Evolutionary conservation across 1,284 basidiomycete genomes (phyloP).

Genomic region (Cystobasidium pallidum): DNA sequence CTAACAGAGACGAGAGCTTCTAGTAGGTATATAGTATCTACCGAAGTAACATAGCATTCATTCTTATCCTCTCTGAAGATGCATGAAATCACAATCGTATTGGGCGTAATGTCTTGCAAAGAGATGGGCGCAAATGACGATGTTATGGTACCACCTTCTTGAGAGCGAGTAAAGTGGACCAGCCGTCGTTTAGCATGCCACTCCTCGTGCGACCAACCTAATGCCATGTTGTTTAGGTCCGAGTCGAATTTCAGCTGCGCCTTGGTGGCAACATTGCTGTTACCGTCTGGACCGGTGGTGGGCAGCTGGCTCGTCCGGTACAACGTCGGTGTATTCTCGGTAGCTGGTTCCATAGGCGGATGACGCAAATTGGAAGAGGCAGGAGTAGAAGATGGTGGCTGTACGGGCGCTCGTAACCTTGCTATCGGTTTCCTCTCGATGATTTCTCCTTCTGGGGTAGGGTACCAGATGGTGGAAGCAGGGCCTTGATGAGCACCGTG

Average conservation of each 20-base stretch:
- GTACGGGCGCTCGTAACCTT: slow-evolving; percentile 8
- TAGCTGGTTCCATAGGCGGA: slow-evolving; percentile 36
- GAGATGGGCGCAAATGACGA: slow-evolving; percentile 60
- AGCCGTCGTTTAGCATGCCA: slow-evolving; percentile 60
- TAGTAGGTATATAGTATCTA: slow-evolving; percentile 90
- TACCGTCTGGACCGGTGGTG: slow-evolving; percentile 1
- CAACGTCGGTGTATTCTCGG: slow-evolving; percentile 6
- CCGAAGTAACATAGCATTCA: slow-evolving; percentile 82
- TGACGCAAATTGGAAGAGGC: slow-evolving; percentile 27
- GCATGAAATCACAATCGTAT: slow-evolving; percentile 70
- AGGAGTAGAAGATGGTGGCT: slow-evolving; percentile 19
- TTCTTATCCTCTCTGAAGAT: slow-evolving; percentile 81
- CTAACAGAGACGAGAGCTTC: slow-evolving; percentile 80
- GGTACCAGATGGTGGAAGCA: background rate
- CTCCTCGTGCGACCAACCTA: slow-evolving; percentile 62
- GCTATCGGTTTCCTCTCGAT: slow-evolving; percentile 41
- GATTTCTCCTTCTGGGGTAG: slow-evolving; percentile 24
- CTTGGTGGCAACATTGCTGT: slow-evolving; percentile 16
- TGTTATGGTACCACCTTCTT: slow-evolving; percentile 61
- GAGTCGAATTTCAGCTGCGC: slow-evolving; percentile 35
- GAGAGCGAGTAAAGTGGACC: slow-evolving; percentile 62
- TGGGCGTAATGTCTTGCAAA: slow-evolving; percentile 56
- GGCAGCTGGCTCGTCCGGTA: slow-evolving; percentile 30
- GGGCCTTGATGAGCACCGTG: background rate
- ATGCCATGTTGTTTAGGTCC: slow-evolving; percentile 56